Evolutionary conservation across 1,139 yeast genomes (phyloP).

Genomic region (Taphrina communis): DNA sequence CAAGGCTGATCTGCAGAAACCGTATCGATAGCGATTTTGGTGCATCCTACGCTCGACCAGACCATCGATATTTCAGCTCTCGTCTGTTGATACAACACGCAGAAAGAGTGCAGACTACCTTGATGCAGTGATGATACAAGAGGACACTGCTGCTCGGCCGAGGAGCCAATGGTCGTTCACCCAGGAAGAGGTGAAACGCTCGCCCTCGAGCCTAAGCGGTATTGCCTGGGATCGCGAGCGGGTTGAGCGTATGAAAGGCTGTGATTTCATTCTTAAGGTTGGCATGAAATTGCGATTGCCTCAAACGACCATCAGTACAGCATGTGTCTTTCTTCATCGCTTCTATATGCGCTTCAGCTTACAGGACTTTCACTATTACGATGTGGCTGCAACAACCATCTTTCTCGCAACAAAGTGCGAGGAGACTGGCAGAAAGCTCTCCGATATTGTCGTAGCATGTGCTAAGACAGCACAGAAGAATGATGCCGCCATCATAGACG

Average conservation of each 20-base stretch:
- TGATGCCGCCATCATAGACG: slow-evolving; percentile 55
- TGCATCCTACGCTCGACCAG: background rate
- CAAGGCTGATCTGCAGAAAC: too few species aligned
- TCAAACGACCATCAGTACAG: slow-evolving; percentile 58
- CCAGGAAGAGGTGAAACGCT: slow-evolving; percentile 44
- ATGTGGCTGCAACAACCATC: slow-evolving; percentile 59
- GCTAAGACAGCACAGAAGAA: slow-evolving; percentile 58
- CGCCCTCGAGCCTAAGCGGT: slow-evolving; percentile 51
- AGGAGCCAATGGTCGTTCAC: slow-evolving; percentile 45
- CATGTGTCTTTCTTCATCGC: slow-evolving; percentile 59
- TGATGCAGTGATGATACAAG: background rate
- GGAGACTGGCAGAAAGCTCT: slow-evolving; percentile 58
- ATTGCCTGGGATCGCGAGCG: slow-evolving; percentile 55
- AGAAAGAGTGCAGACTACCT: background rate
- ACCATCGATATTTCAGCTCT: too few species aligned
- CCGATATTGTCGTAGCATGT: slow-evolving; percentile 58
- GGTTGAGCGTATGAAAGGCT: slow-evolving; percentile 57
- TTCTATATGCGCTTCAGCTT: slow-evolving; percentile 59
- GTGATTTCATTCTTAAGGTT: slow-evolving; percentile 56
- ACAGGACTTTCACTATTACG: slow-evolving; percentile 55
- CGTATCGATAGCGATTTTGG: slow-evolving; percentile 1
- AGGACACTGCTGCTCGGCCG: background rate
- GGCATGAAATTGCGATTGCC: slow-evolving; percentile 56
- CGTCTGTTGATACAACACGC: too few species aligned
- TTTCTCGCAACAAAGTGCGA: slow-evolving; percentile 62